These are phyloP conservation scores for Entrophospora sp. DNA, from an alignment of 192 early-diverging fungal species.

Conservation along the genomic window DNA sequence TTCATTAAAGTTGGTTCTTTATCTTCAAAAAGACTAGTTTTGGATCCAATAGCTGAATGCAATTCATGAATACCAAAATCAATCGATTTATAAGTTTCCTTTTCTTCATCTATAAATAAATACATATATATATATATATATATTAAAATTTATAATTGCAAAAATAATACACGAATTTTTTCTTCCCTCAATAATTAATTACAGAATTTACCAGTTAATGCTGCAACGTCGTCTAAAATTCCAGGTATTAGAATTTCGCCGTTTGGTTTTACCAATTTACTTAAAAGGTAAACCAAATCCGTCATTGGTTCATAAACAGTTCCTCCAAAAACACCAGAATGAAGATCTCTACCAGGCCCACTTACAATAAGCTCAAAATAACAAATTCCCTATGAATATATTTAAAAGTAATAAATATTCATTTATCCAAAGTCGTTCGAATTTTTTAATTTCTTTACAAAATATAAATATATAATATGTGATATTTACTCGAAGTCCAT, in stretches of 20 bases:
- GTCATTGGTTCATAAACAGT: constrained; percentile 97
- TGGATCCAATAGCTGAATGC: constrained; percentile 62
- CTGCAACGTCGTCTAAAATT: constrained; percentile 82
- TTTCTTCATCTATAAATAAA: no score
- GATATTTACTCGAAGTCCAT: constrained; percentile 63
- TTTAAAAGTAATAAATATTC: neutral
- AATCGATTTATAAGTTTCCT: no score
- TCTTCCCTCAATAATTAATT: no score
- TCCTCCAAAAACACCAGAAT: constrained; percentile 92
- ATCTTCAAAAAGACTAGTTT: constrained; percentile 67
- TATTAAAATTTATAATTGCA: no score
- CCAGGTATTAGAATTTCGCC: constrained; percentile 89
- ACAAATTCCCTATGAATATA: constrained; percentile 38
- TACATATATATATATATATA: no score
- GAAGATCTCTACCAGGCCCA: constrained; percentile 85
- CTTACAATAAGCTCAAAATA: constrained; percentile 57
- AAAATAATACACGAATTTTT: no score
- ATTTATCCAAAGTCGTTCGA: neutral
- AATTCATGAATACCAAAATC: no score
- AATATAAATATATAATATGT: neutral
- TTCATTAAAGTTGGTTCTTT: constrained; percentile 78
- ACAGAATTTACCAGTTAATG: constrained; percentile 69
- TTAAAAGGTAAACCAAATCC: constrained; percentile 77
- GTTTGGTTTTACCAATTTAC: constrained; percentile 69
- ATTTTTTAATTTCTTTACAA: no score